phyloP scores from a whole-genome alignment of 306 rosid genomes.

The Cicer bijugum region DNA sequence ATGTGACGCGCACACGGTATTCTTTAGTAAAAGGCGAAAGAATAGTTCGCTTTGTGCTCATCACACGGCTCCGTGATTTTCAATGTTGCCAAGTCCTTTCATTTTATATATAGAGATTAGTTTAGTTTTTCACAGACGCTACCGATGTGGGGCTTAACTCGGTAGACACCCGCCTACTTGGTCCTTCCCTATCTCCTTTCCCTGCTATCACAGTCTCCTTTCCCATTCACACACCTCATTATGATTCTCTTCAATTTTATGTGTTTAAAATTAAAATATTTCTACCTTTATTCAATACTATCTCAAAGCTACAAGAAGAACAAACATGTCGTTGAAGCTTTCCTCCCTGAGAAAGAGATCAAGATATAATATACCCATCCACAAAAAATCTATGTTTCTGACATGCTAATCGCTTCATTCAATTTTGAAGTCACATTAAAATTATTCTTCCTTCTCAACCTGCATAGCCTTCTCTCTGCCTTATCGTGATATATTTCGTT shows the following conservation, averaged over 20 bases:
- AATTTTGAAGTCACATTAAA: no score
- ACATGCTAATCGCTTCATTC: no score
- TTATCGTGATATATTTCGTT: no score
- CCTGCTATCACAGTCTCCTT: background rate
- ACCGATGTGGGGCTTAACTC: background rate
- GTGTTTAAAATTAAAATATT: background rate
- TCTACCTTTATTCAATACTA: background rate
- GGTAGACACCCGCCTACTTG: background rate
- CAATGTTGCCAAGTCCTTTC: rapidly evolving
- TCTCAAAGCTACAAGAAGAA: background rate
- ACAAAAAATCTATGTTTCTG: no score
- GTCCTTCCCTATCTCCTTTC: background rate
- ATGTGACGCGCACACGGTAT: constrained; percentile 42
- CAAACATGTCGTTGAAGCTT: background rate
- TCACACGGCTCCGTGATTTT: background rate
- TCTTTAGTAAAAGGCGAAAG: constrained; percentile 61
- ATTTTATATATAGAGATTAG: background rate
- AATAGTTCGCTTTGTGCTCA: constrained; percentile 50
- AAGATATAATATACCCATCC: background rate
- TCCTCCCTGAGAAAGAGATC: background rate
- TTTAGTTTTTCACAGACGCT: background rate
- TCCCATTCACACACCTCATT: background rate
- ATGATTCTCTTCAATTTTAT: background rate
- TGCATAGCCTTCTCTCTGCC: no score
- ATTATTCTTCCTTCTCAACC: no score